Base-by-base conservation (phyloP, 2,329 filamentous ascomycete species). In the Microdochium bolleyi region DNA sequence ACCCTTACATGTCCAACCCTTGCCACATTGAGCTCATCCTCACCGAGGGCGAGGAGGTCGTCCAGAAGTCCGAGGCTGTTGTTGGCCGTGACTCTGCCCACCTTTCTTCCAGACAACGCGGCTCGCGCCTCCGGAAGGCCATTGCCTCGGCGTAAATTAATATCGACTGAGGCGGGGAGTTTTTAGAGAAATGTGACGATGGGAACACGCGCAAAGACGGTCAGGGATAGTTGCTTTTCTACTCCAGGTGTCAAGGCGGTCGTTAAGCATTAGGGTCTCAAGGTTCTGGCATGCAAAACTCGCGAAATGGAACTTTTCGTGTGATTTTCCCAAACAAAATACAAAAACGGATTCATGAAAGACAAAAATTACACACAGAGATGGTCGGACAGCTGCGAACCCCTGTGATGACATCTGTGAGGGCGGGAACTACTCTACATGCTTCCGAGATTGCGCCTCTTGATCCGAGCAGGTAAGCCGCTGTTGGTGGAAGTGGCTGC, bases 11-110 rank as follows among this genome's bases (percentile, higher is more conserved):
- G 95, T 96, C 92, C 66, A 95, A 95, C 87, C 94, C 94, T 66
- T 99, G 92, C 89, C 94, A 99, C 87, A 96, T 99, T 77, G 95
- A 99, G 83, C 82, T 99, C 70, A 99, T 99, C 85, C 85, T 99
- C 67, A 96, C 92, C 72, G 95, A 99, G 85, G 91, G 83, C 69
- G 88, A 95, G 72, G 95, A 99, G 84, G 84, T 88, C 67, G 90
- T 99, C 67, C 84, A 92, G 80, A 99, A 99, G 87, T 85, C 85
- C 58, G 81, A 85, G 65, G 73, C 83, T 59, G 80, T 84, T 66
- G 80, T 78, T 60, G 77, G 79, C 67, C 83, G 84, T 65, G 81
- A 87, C 65, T 71, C 76, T 58, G 68, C 74, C 62, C 88, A 86
- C 74, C 82, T 99, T 71, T 88, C 76, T 82, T 89, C 88, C 70